Base-by-base conservation (phyloP, 2,329 filamentous ascomycete species). In the Aphanocladium album region DNA sequence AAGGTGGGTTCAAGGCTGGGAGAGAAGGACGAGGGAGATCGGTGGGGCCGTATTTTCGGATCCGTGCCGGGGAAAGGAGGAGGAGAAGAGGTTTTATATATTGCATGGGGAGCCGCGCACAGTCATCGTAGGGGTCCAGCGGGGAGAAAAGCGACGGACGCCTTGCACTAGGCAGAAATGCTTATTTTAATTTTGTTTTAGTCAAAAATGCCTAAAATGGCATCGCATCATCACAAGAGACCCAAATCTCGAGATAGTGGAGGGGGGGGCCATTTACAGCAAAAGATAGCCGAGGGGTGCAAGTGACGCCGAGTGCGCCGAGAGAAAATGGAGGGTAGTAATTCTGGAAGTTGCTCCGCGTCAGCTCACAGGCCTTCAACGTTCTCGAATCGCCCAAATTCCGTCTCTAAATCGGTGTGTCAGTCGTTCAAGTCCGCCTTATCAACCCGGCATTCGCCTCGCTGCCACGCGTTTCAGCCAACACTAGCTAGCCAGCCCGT, bases 21-120 rank as follows among this genome's bases (percentile, higher is more conserved):
- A 12, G 12, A 4, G 46, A 2, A 3, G 27, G n/a, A 6, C 7
- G 8, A 2, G 9, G 17, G 17, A 25, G 30, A 27, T 39, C 30
- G 6, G 56, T 51, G 56, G 56, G 46, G 56, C 56, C 56, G 56
- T 39, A 21, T 27, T 19, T 49, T 50, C 56, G 46, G 56, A 8
- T 37, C 45, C 19, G 45, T 43, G 7, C 12, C n/a, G 30, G 45
- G 46, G 43, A 17, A 39, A 35, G 53, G 53, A 33, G 30, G 19
- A 16, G n/a, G n/a, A 5, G 17, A 19, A 19, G 19, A 1, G 2
- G 37, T 5, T 49, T 49, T 57, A 49, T 49, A 56, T 39, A 39
- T 12, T 39, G 11, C n/a, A 12, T 17, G 27, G 6, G 7, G 0
- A 7, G 43, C 19, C 8, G 43, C n/a, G n/a, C n/a, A n/a, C n/a